Evolutionary conservation across 441 rosid genomes (phyloP).

Genomic region (Sinapis alba): DNA sequence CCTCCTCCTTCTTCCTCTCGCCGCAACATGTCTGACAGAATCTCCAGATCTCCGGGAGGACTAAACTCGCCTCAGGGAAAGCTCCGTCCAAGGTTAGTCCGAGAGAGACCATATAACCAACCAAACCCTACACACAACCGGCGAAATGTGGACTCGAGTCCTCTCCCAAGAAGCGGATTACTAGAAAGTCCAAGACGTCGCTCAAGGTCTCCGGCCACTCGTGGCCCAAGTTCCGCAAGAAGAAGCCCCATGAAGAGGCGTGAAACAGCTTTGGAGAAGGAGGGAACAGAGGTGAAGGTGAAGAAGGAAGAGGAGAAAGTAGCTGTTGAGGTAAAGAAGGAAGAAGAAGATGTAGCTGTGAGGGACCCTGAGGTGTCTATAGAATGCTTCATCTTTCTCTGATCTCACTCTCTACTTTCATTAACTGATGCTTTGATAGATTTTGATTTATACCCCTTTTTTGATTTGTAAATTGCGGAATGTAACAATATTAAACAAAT

Average conservation of each 20-base stretch:
- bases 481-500: constrained; percentile 20
- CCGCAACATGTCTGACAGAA: constrained; percentile 48
- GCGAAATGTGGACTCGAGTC: constrained; percentile 42
- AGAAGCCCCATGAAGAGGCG: constrained; percentile 47
- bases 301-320: constrained; percentile 16
- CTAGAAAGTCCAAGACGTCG: constrained; percentile 46
- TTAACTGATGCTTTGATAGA: constrained; percentile 16
- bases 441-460: background rate
- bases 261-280: constrained; percentile 35
- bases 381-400: constrained; percentile 90
- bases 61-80: constrained; percentile 37
- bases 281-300: constrained; percentile 25
- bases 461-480: constrained; percentile 23
- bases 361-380: constrained; percentile 68
- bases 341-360: constrained; percentile 39
- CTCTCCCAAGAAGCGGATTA: constrained; percentile 42
- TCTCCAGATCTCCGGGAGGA: constrained; percentile 41
- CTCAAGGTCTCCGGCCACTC: constrained; percentile 58
- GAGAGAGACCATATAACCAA: constrained; percentile 38
- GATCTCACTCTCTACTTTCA: constrained; percentile 20
- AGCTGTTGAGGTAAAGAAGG: constrained; percentile 37
- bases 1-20: constrained; percentile 50
- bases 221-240: constrained; percentile 1
- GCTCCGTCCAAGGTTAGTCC: constrained; percentile 35
- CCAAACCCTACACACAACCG: constrained; percentile 37